These are phyloP conservation scores for Thielaviopsis euricoi DNA, from an alignment of 2,329 filamentous ascomycete species.

Conservation along the genomic window DNA sequence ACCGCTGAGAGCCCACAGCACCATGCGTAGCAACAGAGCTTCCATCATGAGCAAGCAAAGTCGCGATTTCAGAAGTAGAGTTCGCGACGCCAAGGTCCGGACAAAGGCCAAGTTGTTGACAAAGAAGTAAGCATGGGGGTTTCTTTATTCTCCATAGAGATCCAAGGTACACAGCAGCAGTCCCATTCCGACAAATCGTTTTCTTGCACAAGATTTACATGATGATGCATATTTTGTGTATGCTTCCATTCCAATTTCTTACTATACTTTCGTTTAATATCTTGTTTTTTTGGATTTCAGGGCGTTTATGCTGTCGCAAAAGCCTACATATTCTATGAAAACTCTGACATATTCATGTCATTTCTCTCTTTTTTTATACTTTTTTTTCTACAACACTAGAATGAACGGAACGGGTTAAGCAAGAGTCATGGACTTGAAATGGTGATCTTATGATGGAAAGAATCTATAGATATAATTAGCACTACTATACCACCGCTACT, in stretches of 20 bases:
- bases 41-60: slow-evolving; percentile 10
- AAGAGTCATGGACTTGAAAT: neutral
- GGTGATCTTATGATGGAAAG: neutral
- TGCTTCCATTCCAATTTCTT: too few species aligned
- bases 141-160: neutral
- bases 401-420: neutral
- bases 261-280: neutral
- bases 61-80: slow-evolving; percentile 2
- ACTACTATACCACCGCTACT: too few species aligned
- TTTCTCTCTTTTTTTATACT: neutral
- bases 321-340: neutral
- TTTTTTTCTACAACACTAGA: neutral
- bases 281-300: neutral
- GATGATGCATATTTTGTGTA: too few species aligned
- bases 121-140: neutral
- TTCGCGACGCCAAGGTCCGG: slow-evolving; percentile 4
- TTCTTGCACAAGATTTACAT: too few species aligned
- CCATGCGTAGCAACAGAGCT: slow-evolving; percentile 10
- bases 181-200: too few species aligned
- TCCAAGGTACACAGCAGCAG: neutral
- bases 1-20: slow-evolving; percentile 6
- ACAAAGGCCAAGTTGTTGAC: slow-evolving; percentile 3
- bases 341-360: neutral
- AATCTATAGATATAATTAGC: too few species aligned
- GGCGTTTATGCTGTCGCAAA: neutral